phyloP scores from a whole-genome alignment of 2,329 filamentous ascomycete species.

The Aciculosporium take region DNA sequence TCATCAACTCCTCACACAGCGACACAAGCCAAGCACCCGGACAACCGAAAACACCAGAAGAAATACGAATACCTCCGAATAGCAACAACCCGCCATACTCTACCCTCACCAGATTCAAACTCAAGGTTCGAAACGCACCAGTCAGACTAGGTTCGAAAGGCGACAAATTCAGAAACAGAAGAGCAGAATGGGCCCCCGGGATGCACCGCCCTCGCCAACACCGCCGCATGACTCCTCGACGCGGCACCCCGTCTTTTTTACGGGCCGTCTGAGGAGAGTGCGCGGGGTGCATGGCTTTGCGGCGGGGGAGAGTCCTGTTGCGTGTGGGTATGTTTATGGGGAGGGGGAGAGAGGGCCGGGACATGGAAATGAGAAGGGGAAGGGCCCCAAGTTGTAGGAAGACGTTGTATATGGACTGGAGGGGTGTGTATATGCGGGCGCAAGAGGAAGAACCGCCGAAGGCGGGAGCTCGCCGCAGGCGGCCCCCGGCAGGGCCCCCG shows the following conservation, averaged over 20 bases:
- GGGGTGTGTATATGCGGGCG: constrained; percentile 11
- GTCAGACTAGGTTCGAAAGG: too few relatives aligned
- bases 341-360: constrained; percentile 26
- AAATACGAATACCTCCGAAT: neutral
- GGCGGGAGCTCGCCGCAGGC: too few relatives aligned
- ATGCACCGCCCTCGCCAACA: constrained; percentile 9
- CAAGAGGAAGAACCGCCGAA: too few relatives aligned
- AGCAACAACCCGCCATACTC: too few relatives aligned
- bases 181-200: neutral
- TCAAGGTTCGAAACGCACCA: too few relatives aligned
- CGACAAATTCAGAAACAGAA: neutral
- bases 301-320: constrained; percentile 33
- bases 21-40: too few relatives aligned
- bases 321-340: constrained; percentile 46
- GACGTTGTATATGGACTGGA: constrained; percentile 19
- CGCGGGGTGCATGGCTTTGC: constrained; percentile 22
- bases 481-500: too few relatives aligned
- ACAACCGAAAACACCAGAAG: neutral
- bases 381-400: neutral
- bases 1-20: too few relatives aligned
- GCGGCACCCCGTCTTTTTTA: constrained; percentile 66
- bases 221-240: constrained; percentile 38
- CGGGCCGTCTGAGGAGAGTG: constrained; percentile 42
- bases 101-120: too few relatives aligned
- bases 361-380: neutral